These are phyloP conservation scores for Bipolaris gigantea DNA, from an alignment of 2,329 filamentous ascomycete species.

Conservation along the genomic window DNA sequence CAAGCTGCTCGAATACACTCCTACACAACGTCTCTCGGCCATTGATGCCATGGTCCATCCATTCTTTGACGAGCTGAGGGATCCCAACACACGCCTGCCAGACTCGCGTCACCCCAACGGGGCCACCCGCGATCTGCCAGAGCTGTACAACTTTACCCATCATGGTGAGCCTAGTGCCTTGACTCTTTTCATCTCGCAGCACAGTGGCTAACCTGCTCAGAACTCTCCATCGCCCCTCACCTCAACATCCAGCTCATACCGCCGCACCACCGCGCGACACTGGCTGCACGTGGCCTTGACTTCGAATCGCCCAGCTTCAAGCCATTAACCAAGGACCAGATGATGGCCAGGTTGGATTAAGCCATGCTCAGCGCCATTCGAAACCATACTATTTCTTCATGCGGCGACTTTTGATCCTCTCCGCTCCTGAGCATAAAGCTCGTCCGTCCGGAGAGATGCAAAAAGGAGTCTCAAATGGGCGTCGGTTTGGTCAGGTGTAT, in stretches of 20 bases:
- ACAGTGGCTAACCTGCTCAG: slow-evolving; percentile 52
- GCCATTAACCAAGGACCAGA: slow-evolving; percentile 88
- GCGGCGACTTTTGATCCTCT: slow-evolving; percentile 41
- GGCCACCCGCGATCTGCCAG: slow-evolving; percentile 77
- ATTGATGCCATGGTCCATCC: slow-evolving; percentile 97
- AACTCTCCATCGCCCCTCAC: slow-evolving; percentile 90
- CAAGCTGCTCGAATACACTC: slow-evolving; percentile 91
- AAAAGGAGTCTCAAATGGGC: slow-evolving; percentile 43
- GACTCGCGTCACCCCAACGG: slow-evolving; percentile 90
- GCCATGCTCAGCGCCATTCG: slow-evolving; percentile 30
- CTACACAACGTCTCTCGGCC: slow-evolving; percentile 88
- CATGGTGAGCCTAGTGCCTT: slow-evolving; percentile 68
- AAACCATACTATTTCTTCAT: slow-evolving; percentile 48
- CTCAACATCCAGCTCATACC: slow-evolving; percentile 90
- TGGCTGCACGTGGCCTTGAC: slow-evolving; percentile 79
- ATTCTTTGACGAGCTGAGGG: slow-evolving; percentile 96
- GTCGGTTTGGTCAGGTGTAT: slow-evolving; percentile 39
- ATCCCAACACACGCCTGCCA: slow-evolving; percentile 85
- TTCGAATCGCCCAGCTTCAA: slow-evolving; percentile 80
- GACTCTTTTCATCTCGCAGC: neutral
- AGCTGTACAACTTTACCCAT: slow-evolving; percentile 88
- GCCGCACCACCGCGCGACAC: slow-evolving; percentile 71
- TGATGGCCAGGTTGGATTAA: slow-evolving; percentile 96
- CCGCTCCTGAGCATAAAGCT: slow-evolving; percentile 36
- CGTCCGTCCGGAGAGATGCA: slow-evolving; percentile 37